Evolutionary conservation across 441 rosid species (phyloP).

Genomic region (Populus hybrid): DNA sequence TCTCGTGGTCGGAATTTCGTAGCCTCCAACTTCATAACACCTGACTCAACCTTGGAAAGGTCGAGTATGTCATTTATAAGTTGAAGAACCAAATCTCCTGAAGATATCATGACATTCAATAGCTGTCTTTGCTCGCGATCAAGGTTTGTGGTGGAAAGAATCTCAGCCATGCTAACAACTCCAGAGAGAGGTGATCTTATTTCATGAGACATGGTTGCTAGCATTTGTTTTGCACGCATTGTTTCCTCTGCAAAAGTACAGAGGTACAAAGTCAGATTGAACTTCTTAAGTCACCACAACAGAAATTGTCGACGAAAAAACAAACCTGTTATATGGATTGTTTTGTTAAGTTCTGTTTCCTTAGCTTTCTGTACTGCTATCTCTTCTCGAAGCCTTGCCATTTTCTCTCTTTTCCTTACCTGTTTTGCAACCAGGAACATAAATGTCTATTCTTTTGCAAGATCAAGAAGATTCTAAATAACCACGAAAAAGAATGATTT

Average conservation of each 20-base stretch:
- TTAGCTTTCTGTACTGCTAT: slow-evolving; percentile 95
- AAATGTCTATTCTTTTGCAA: neutral
- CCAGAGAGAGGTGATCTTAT: slow-evolving; percentile 93
- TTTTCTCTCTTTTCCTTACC: slow-evolving; percentile 84
- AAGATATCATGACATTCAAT: slow-evolving; percentile 88
- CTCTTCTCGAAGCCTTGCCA: slow-evolving; percentile 87
- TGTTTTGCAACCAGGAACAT: slow-evolving; percentile 28
- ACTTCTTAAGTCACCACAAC: slow-evolving; percentile 5
- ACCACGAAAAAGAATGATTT: slow-evolving; percentile 4
- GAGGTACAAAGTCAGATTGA: slow-evolving; percentile 4
- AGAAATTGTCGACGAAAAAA: slow-evolving; percentile 3
- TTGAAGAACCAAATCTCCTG: slow-evolving; percentile 95
- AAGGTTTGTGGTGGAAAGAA: slow-evolving; percentile 71
- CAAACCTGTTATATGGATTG: slow-evolving; percentile 93
- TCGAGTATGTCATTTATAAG: slow-evolving; percentile 93
- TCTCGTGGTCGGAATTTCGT: slow-evolving; percentile 89
- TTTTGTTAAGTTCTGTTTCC: slow-evolving; percentile 92
- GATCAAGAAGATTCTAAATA: neutral
- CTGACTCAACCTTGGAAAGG: slow-evolving; percentile 98
- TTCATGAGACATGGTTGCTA: slow-evolving; percentile 98
- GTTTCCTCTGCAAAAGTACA: slow-evolving; percentile 72
- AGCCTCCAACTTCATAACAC: slow-evolving; percentile 97
- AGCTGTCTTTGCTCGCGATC: slow-evolving; percentile 75
- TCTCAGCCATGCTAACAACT: slow-evolving; percentile 96
- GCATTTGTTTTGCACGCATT: slow-evolving; percentile 95